phyloP scores from a whole-genome alignment of 2,329 filamentous ascomycete genomes.

The Verticillium nubilum region DNA sequence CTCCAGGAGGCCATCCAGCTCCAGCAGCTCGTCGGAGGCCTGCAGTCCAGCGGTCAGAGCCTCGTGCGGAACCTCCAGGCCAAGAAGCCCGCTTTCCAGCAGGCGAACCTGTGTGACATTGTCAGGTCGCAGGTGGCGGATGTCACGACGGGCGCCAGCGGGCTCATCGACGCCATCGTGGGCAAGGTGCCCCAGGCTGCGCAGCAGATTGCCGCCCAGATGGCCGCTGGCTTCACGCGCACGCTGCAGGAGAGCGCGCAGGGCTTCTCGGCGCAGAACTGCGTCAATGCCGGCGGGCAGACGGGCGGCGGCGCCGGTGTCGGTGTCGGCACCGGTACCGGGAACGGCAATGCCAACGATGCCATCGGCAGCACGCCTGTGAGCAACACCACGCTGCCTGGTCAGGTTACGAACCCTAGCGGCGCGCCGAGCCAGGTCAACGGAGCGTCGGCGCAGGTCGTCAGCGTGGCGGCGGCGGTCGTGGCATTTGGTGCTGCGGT shows the following conservation, averaged over 20 bases:
- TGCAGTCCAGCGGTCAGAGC: constrained; percentile 18
- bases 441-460: not conserved
- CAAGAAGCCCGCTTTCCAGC: constrained; percentile 20
- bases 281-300: constrained; percentile 18
- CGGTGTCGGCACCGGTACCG: not conserved
- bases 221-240: constrained; percentile 17
- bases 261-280: constrained; percentile 21
- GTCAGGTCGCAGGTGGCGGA: constrained; percentile 17
- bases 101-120: constrained; percentile 20
- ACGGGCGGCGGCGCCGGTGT: constrained; percentile 1
- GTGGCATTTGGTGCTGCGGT: not conserved
- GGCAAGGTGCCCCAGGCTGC: constrained; percentile 21
- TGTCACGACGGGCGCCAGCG: constrained; percentile 17
- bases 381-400: not conserved
- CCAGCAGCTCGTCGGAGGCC: constrained; percentile 10
- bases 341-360: not conserved
- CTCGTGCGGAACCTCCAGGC: constrained; percentile 18
- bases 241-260: constrained; percentile 16
- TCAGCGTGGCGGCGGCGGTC: constrained; percentile 4
- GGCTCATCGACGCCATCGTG: constrained; percentile 23
- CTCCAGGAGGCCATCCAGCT: constrained; percentile 13
- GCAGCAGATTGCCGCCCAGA: constrained; percentile 19
- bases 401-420: not conserved
- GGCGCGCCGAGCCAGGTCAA: not conserved
- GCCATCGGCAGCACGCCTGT: not conserved